Percentiles rank a stretch among this genome's conserved stretches.
These are phyloP conservation scores for Wickerhamomyces canadensis DNA, from an alignment of 805 yeast genomes.

Conservation along the genomic window DNA sequence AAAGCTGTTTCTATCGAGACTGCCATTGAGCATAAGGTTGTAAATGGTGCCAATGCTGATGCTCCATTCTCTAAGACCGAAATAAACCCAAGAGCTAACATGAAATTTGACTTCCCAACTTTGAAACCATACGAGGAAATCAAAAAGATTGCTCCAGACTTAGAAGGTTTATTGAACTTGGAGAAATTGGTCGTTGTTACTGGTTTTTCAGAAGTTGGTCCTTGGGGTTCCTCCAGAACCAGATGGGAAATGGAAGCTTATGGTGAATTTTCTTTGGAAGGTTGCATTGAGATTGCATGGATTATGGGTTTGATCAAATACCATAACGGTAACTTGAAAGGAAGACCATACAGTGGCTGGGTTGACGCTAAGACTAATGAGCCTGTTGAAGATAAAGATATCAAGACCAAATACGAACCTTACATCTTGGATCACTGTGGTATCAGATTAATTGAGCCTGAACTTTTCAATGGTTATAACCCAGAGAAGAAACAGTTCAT, in stretches of 20 bases:
- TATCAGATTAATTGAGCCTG: constrained; percentile 95
- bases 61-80: constrained; percentile 72
- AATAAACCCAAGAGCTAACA: constrained; percentile 91
- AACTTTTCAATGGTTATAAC: constrained; percentile 87
- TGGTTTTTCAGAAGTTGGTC: constrained; percentile 98
- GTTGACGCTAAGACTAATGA: constrained; percentile 88
- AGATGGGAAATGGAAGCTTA: constrained; percentile 99
- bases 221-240: constrained; percentile 99
- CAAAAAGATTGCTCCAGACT: constrained; percentile 60
- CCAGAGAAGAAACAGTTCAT: constrained; percentile 89
- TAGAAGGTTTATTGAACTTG: constrained; percentile 88
- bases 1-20: constrained; percentile 94
- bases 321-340: constrained; percentile 86
- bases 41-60: constrained; percentile 85
- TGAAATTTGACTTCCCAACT: constrained; percentile 88
- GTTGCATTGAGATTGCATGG: constrained; percentile 99
- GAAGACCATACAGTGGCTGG: constrained; percentile 94
- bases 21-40: constrained; percentile 74
- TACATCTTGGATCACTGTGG: constrained; percentile 90
- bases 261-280: constrained; percentile 95
- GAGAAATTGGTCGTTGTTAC: constrained; percentile 92
- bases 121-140: constrained; percentile 73
- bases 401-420: constrained; percentile 87
- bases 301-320: constrained; percentile 97
- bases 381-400: constrained; percentile 92